phyloP scores from a whole-genome alignment of 805 yeast species.

The Wickerhamomyces hampshirensis region DNA sequence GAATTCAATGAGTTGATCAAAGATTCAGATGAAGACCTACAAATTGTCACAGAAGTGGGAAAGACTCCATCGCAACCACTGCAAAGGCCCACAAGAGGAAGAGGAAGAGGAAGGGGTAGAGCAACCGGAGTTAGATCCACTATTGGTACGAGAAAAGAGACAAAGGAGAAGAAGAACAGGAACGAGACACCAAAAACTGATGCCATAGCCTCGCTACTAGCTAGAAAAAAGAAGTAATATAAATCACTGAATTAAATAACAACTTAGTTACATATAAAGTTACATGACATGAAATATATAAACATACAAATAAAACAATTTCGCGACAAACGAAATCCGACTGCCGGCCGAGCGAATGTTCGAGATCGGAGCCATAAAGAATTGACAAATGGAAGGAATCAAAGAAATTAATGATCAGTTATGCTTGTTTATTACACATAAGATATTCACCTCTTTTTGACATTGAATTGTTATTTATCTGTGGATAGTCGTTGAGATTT shows the following conservation, averaged over 20 bases:
- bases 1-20: conserved; percentile 3
- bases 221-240: conserved; percentile 6
- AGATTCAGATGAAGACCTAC: conserved; percentile 8
- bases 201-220: conserved; percentile 5
- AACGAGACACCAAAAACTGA: conserved; percentile 3
- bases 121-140: no score
- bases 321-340: no score
- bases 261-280: no score
- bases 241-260: no score
- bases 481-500: no score
- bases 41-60: no score
- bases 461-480: no score
- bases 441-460: no score
- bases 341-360: no score
- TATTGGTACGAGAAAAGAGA: neutral
- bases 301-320: no score
- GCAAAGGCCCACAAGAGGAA: neutral
- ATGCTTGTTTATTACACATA: no score
- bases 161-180: neutral
- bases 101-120: neutral
- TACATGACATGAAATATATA: no score
- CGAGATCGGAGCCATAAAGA: neutral
- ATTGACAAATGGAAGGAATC: neutral
- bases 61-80: neutral
- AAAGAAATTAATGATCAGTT: neutral